Conservation (phyloP, 306 rosid species). For the Malus sieversii region DNA sequence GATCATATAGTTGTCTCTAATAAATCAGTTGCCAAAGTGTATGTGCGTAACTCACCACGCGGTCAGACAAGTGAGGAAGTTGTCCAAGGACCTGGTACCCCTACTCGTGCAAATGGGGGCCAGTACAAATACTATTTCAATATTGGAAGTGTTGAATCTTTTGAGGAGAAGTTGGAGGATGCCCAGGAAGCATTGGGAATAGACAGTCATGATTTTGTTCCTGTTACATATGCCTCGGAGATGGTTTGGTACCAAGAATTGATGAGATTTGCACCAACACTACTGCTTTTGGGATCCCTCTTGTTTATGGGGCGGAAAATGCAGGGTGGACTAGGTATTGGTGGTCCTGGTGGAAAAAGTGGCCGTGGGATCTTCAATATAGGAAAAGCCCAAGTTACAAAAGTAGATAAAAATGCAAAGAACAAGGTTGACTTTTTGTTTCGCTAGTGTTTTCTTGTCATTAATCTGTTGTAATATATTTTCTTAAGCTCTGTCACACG, state of each 20-base stretch:
- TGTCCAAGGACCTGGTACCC: slow-evolving; percentile 48
- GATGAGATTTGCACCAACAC: slow-evolving; percentile 66
- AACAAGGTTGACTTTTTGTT: slow-evolving; percentile 53
- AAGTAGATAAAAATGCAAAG: slow-evolving; percentile 83
- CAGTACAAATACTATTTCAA: slow-evolving; percentile 73
- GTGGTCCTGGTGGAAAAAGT: slow-evolving; percentile 51
- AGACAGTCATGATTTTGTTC: slow-evolving; percentile 77
- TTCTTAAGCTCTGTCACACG: neutral
- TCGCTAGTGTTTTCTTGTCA: neutral
- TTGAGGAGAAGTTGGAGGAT: slow-evolving; percentile 96
- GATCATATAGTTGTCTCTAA: slow-evolving; percentile 84
- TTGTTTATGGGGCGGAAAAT: slow-evolving; percentile 62
- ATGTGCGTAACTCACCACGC: slow-evolving; percentile 56
- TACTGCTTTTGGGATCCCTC: slow-evolving; percentile 63
- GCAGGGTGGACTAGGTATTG: slow-evolving; percentile 85
- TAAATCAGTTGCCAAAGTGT: slow-evolving; percentile 91
- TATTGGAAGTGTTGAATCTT: slow-evolving; percentile 91
- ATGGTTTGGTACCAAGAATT: slow-evolving; percentile 70
- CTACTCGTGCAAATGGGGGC: slow-evolving; percentile 44
- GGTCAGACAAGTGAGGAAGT: slow-evolving; percentile 53
- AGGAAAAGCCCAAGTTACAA: slow-evolving; percentile 83
- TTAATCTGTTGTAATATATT: neutral
- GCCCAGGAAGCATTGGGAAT: slow-evolving; percentile 81
- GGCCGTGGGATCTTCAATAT: slow-evolving; percentile 89
- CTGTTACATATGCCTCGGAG: slow-evolving; percentile 78